phyloP scores from a whole-genome alignment of 192 early-diverging fungal species.

The Coemansia sp. region DNA sequence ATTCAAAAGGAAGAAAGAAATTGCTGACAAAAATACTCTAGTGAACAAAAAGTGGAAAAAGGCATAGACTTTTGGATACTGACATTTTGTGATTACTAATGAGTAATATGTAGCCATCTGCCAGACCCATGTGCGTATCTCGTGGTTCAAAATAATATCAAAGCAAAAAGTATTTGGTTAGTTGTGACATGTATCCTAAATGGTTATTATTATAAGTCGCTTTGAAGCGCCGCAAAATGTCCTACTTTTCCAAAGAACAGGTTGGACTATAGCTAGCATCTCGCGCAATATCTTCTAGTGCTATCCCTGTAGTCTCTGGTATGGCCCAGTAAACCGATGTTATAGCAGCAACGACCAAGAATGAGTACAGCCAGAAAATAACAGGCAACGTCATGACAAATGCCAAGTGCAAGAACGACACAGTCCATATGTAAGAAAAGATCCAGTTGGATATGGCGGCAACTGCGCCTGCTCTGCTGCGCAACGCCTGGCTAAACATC shows the following conservation, averaged over 20 bases:
- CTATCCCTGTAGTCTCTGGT: constrained; percentile 29
- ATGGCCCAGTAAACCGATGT: constrained; percentile 31
- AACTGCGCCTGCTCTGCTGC: constrained; percentile 32
- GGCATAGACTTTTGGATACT: background rate
- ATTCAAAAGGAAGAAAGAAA: background rate
- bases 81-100: background rate
- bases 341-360: constrained; percentile 11
- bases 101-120: background rate
- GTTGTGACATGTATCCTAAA: background rate
- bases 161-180: background rate
- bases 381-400: constrained; percentile 28
- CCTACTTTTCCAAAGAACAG: background rate
- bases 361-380: constrained; percentile 37
- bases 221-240: background rate
- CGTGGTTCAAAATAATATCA: background rate
- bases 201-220: background rate
- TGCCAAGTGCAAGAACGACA: constrained; percentile 34
- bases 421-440: constrained; percentile 30
- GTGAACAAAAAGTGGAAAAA: background rate
- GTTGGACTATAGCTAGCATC: background rate
- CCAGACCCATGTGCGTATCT: background rate
- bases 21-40: background rate
- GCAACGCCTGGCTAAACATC: constrained; percentile 37
- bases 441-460: constrained; percentile 33
- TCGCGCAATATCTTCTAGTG: constrained; percentile 28